Percentiles rank a stretch among this genome's conserved stretches.
These are phyloP conservation scores for Niebla homalea DNA, from an alignment of 495 filamentous ascomycete species.

Conservation along the genomic window DNA sequence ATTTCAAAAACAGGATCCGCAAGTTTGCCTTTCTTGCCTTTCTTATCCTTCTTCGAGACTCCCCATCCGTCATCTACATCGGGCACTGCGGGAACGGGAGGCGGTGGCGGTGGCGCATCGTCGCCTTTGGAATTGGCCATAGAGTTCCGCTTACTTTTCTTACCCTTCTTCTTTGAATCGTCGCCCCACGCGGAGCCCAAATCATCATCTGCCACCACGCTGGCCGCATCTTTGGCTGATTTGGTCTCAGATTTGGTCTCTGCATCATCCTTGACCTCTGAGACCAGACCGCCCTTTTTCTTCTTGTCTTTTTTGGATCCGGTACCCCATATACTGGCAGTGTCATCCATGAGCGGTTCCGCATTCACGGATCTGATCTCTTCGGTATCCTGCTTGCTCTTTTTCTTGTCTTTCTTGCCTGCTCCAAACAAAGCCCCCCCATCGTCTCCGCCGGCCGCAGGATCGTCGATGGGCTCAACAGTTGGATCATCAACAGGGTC, in stretches of 20 bases:
- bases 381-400: constrained; percentile 25
- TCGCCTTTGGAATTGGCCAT: constrained; percentile 11
- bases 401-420: constrained; percentile 24
- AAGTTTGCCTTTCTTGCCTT: constrained; percentile 18
- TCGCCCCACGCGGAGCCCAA: constrained; percentile 22
- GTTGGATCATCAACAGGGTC: not conserved
- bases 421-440: constrained; percentile 7
- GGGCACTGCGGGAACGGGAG: constrained; percentile 11
- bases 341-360: constrained; percentile 13
- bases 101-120: constrained; percentile 12
- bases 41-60: constrained; percentile 29
- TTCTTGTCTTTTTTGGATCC: constrained; percentile 29
- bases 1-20: constrained; percentile 9
- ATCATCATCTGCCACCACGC: constrained; percentile 19
- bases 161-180: constrained; percentile 19
- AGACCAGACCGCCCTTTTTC: constrained; percentile 17
- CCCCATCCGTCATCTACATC: constrained; percentile 26
- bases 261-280: constrained; percentile 23
- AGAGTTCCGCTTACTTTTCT: constrained; percentile 13
- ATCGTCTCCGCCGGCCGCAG: constrained; percentile 6
- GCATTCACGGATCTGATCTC: constrained; percentile 17
- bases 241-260: constrained; percentile 15
- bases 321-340: constrained; percentile 22
- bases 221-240: constrained; percentile 5
- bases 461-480: not conserved